These are phyloP conservation scores for Solanum acaule DNA, from an alignment of 257 asterid species.

Conservation along the genomic window DNA sequence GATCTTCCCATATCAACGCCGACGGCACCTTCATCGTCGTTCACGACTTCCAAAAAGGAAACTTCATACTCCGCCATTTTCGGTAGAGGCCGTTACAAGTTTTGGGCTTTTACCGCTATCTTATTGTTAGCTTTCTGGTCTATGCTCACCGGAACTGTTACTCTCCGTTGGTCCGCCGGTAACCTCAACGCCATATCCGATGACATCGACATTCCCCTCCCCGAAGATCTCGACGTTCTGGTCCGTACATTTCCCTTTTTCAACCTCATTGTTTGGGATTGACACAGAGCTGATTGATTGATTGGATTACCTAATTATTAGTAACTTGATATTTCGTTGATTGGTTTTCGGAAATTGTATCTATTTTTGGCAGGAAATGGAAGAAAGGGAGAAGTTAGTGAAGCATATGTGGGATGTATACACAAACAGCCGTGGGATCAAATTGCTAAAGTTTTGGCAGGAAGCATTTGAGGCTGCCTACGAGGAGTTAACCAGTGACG, in stretches of 20 bases:
- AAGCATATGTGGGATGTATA: slow-evolving; percentile 94
- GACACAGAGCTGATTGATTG: not conserved
- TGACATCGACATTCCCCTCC: slow-evolving; percentile 14
- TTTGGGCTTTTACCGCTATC: slow-evolving; percentile 67
- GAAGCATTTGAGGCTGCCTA: slow-evolving; percentile 87
- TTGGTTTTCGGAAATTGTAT: not conserved
- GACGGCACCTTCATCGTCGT: slow-evolving; percentile 6
- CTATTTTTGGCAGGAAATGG: slow-evolving; percentile 53
- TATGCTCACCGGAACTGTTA: slow-evolving; percentile 72
- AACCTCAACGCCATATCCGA: slow-evolving; percentile 39
- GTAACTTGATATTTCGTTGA: not conserved
- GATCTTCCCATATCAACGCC: slow-evolving; percentile 66
- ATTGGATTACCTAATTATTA: not conserved
- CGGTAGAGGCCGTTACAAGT: slow-evolving; percentile 65
- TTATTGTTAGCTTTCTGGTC: slow-evolving; percentile 80
- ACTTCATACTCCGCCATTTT: slow-evolving; percentile 5
- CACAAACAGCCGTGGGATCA: slow-evolving; percentile 53
- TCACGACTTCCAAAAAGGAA: slow-evolving; percentile 14
- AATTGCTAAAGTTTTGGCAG: slow-evolving; percentile 72
- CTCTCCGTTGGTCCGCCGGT: slow-evolving; percentile 72
- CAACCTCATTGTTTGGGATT: not conserved
- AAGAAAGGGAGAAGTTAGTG: slow-evolving; percentile 93
- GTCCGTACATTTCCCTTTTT: slow-evolving; percentile 17
- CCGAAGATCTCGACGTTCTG: slow-evolving; percentile 59
- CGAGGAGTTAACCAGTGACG: slow-evolving; percentile 74